phyloP scores from a whole-genome alignment of 495 filamentous ascomycete genomes.

The Daldinia vernicosa region DNA sequence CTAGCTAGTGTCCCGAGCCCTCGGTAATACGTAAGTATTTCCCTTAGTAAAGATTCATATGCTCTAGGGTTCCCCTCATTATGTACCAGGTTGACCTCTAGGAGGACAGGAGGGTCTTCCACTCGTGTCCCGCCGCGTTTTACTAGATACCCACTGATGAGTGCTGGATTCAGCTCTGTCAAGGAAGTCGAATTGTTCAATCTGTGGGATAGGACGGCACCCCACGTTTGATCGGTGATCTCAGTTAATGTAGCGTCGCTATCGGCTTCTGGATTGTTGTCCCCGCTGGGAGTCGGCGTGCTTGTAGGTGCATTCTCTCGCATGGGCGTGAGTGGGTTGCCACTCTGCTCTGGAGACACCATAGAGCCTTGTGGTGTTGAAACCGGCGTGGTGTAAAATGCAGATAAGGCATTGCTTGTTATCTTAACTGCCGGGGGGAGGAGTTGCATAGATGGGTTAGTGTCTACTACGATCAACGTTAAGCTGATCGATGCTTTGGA shows the following conservation, averaged over 20 bases:
- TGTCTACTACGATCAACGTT: conserved; percentile 71
- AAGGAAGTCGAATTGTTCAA: conserved; percentile 71
- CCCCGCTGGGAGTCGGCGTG: conserved; percentile 67
- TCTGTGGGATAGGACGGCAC: conserved; percentile 74
- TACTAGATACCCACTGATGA: conserved; percentile 78
- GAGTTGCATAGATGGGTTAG: conserved; percentile 71
- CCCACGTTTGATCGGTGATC: conserved; percentile 82
- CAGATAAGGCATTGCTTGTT: conserved; percentile 48
- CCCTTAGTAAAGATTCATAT: conserved; percentile 70
- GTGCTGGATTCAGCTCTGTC: conserved; percentile 68
- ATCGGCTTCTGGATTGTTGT: conserved; percentile 65
- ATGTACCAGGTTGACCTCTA: conserved; percentile 74
- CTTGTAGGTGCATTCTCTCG: conserved; percentile 57
- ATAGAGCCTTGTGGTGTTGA: conserved; percentile 66
- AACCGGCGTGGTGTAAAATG: conserved; percentile 62
- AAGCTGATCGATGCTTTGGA: conserved; percentile 60
- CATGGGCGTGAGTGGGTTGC: conserved; percentile 58
- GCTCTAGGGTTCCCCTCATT: conserved; percentile 59
- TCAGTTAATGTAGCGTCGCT: conserved; percentile 80
- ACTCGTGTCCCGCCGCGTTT: conserved; percentile 71
- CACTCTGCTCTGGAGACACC: conserved; percentile 64
- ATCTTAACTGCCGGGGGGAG: conserved; percentile 61
- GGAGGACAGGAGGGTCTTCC: conserved; percentile 68
- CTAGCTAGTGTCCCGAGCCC: conserved; percentile 78
- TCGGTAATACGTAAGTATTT: conserved; percentile 78